Evolutionary conservation across 495 filamentous ascomycete genomes (phyloP).

Genomic region (Friedmanniomyces endolithicus): DNA sequence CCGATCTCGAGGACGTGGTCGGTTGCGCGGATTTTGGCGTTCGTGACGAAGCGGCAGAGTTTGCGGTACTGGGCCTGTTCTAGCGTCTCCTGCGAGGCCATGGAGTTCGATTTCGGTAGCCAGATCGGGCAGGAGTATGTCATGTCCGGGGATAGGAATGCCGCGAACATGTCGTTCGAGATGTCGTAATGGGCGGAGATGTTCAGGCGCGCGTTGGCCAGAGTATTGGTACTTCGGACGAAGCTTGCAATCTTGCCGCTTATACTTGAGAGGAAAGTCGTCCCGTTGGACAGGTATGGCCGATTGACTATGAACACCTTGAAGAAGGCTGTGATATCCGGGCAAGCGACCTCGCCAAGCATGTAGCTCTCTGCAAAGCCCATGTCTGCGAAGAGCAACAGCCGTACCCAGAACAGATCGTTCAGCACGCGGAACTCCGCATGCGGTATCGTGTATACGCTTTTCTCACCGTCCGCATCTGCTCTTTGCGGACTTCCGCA

Average conservation of each 20-base stretch:
- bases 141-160: conserved; percentile 62
- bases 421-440: conserved; percentile 42
- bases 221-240: conserved; percentile 48
- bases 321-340: conserved; percentile 52
- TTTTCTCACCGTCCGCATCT: conserved; percentile 10
- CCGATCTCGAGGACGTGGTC: conserved; percentile 35
- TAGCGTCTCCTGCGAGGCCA: conserved; percentile 38
- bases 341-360: conserved; percentile 52
- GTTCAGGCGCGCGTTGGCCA: conserved; percentile 52
- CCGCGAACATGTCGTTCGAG: conserved; percentile 59
- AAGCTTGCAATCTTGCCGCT: conserved; percentile 39
- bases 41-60: conserved; percentile 47
- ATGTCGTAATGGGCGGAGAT: conserved; percentile 64
- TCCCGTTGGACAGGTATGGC: conserved; percentile 42
- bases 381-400: conserved; percentile 57
- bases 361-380: conserved; percentile 64
- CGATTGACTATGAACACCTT: conserved; percentile 57
- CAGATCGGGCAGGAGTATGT: conserved; percentile 67
- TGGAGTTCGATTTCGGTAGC: conserved; percentile 31
- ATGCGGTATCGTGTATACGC: conserved; percentile 18
- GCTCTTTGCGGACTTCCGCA: conserved; percentile 27
- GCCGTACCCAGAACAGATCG: conserved; percentile 52
- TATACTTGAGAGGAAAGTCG: conserved; percentile 46
- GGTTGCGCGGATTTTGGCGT: conserved; percentile 44
- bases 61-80: conserved; percentile 56